These are phyloP conservation scores for Cucumis melo DNA, from an alignment of 306 rosid genomes.

Conservation along the genomic window DNA sequence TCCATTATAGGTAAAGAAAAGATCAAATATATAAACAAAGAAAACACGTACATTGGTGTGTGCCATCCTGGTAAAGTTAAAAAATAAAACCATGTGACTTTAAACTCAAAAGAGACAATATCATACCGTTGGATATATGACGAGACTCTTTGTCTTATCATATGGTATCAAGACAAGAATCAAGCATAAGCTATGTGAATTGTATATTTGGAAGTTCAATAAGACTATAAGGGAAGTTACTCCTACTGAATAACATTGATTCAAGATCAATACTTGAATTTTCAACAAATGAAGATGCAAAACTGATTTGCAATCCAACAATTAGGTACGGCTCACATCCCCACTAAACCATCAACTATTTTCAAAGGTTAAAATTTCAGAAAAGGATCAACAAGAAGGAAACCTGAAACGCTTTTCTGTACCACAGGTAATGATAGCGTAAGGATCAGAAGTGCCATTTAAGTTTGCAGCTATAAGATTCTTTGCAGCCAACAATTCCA, in stretches of 20 bases:
- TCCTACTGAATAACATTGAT: background rate
- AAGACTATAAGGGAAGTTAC: too few relatives aligned
- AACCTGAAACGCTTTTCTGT: conserved; percentile 93
- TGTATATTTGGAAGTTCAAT: background rate
- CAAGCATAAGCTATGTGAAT: background rate
- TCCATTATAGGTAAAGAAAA: background rate
- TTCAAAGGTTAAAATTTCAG: background rate
- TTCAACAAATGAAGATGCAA: background rate
- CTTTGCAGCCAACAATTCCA: conserved; percentile 95
- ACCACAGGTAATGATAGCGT: conserved; percentile 83
- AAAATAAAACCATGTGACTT: too few relatives aligned
- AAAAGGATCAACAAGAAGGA: background rate
- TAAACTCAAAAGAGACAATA: too few relatives aligned
- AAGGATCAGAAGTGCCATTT: conserved; percentile 97
- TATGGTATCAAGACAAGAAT: background rate
- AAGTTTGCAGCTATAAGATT: conserved; percentile 85
- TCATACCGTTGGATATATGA: background rate
- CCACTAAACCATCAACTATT: background rate
- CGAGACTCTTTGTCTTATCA: background rate
- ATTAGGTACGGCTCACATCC: background rate
- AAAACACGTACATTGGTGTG: too few relatives aligned
- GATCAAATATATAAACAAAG: too few relatives aligned
- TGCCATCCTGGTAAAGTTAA: too few relatives aligned
- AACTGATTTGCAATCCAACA: background rate
- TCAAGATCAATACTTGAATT: background rate